Conservation (phyloP, 1,139 yeast species). For the Barnettozyma hawaiiensis region DNA sequence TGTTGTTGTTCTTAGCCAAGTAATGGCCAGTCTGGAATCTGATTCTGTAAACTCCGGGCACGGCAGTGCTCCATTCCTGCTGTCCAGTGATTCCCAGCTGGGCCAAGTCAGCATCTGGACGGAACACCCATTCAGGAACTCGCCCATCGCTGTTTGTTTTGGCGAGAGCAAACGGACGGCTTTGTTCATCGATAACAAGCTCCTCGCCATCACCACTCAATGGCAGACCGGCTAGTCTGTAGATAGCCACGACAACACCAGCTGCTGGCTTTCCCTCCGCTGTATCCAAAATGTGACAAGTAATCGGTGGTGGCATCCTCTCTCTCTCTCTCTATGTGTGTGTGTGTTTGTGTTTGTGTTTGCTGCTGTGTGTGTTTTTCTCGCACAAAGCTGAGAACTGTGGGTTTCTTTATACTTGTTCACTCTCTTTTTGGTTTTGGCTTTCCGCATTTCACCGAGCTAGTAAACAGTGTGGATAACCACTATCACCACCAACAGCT, state of each 20-base stretch:
- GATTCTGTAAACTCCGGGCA: slow-evolving; percentile 65
- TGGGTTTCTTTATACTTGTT: no score
- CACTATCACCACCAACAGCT: no score
- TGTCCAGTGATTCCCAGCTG: slow-evolving; percentile 34
- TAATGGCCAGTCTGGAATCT: slow-evolving; percentile 70
- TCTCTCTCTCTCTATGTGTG: no score
- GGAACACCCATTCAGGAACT: slow-evolving; percentile 57
- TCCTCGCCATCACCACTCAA: slow-evolving; percentile 25
- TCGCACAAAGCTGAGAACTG: no score
- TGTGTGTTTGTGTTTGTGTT: no score
- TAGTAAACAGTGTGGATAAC: no score
- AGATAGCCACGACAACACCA: slow-evolving; percentile 56
- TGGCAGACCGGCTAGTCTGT: slow-evolving; percentile 32
- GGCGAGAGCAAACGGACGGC: slow-evolving; percentile 52
- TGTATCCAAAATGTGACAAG: slow-evolving; percentile 86
- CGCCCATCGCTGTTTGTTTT: slow-evolving; percentile 77
- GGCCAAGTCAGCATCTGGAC: slow-evolving; percentile 32
- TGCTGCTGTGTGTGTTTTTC: no score
- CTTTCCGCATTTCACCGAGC: neutral
- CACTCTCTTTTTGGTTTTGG: no score
- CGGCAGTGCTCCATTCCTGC: slow-evolving; percentile 39
- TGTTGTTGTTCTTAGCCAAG: slow-evolving; percentile 33
- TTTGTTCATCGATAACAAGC: slow-evolving; percentile 25
- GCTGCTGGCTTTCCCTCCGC: slow-evolving; percentile 77
- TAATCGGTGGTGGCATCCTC: slow-evolving; percentile 53